Conservation (phyloP, 2,329 filamentous ascomycete species). For the Monilinia vaccinii-corymbosi region DNA sequence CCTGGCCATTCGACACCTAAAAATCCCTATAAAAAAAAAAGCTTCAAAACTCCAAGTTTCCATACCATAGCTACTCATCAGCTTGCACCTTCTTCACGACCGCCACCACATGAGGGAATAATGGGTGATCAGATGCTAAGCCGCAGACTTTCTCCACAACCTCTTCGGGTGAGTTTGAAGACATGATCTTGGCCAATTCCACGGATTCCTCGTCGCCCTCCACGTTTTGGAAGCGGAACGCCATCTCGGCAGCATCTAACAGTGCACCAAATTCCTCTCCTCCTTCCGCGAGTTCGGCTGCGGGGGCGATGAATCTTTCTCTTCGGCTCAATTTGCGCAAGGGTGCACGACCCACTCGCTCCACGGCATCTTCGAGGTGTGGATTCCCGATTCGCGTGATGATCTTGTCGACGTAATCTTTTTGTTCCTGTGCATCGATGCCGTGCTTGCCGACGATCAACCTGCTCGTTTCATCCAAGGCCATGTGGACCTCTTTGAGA, state of each 20-base stretch:
- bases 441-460: constrained; percentile 83
- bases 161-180: constrained; percentile 60
- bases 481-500: constrained; percentile 66
- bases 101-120: constrained; percentile 66
- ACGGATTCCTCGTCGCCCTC: constrained; percentile 82
- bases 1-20: background rate
- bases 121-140: constrained; percentile 64
- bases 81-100: constrained; percentile 78
- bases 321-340: constrained; percentile 89
- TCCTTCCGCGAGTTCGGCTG: constrained; percentile 76
- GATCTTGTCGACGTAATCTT: constrained; percentile 85
- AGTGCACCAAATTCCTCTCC: constrained; percentile 65
- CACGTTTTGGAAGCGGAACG: constrained; percentile 91
- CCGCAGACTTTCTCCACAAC: constrained; percentile 77
- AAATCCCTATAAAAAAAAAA: constrained; percentile 13
- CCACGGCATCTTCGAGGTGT: constrained; percentile 81
- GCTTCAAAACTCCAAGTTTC: constrained; percentile 6
- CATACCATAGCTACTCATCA: constrained; percentile 21
- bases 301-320: constrained; percentile 92
- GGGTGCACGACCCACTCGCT: constrained; percentile 90
- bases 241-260: constrained; percentile 79
- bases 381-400: constrained; percentile 89
- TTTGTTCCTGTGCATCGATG: constrained; percentile 66
- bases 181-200: constrained; percentile 80
- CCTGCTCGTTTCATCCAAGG: constrained; percentile 74